Evolutionary conservation across 176 grass and related monocot genomes (phyloP).

Genomic region (Elaeis guineensis): DNA sequence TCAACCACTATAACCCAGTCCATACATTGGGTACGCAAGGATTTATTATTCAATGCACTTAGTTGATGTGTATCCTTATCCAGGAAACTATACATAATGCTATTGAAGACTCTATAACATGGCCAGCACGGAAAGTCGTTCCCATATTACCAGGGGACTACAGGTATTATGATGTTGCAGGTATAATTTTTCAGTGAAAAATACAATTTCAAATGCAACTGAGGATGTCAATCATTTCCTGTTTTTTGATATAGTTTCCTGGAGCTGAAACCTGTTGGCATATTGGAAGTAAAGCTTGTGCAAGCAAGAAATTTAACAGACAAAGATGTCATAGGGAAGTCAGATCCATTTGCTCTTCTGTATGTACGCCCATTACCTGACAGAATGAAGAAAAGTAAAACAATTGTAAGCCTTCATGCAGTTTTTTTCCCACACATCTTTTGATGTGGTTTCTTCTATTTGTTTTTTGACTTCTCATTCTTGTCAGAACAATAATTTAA

Average conservation of each 20-base stretch:
- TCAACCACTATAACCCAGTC: slow-evolving; percentile 1
- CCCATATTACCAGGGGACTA: slow-evolving; percentile 94
- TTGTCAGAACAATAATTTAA: slow-evolving; percentile 88
- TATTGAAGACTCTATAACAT: slow-evolving; percentile 86
- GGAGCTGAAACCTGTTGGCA: slow-evolving; percentile 83
- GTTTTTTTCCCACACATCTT: slow-evolving; percentile 11
- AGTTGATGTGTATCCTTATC: slow-evolving; percentile 9
- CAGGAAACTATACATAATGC: slow-evolving; percentile 87
- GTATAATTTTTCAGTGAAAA: slow-evolving; percentile 1
- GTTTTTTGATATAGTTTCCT: slow-evolving; percentile 48
- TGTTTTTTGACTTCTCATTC: slow-evolving; percentile 34
- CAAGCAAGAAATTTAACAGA: slow-evolving; percentile 86
- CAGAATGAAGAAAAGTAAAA: slow-evolving; percentile 90
- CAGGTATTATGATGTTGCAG: slow-evolving; percentile 34
- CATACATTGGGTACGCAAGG: background rate
- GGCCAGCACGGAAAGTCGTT: slow-evolving; percentile 88
- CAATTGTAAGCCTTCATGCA: slow-evolving; percentile 60
- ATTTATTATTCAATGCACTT: background rate
- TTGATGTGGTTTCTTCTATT: slow-evolving; percentile 4
- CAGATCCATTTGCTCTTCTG: slow-evolving; percentile 77
- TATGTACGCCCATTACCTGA: slow-evolving; percentile 74
- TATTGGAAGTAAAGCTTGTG: slow-evolving; percentile 95
- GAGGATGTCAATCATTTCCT: slow-evolving; percentile 11
- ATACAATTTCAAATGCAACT: background rate
- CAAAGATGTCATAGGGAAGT: slow-evolving; percentile 93